phyloP scores from a whole-genome alignment of 192 early-diverging fungal genomes.

The Oehlia diaphana region DNA sequence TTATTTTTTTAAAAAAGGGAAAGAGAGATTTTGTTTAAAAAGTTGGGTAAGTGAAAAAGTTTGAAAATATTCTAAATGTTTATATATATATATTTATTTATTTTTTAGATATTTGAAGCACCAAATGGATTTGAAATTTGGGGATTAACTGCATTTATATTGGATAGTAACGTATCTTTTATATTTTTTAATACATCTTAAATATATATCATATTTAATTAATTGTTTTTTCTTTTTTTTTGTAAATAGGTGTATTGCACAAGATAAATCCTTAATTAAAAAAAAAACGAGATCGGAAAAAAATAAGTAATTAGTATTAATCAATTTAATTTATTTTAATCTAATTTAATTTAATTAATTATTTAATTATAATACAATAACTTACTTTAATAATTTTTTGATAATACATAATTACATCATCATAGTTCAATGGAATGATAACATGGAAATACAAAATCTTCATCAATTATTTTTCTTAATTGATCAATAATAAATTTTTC shows the following conservation, averaged over 20 bases:
- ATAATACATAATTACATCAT: neutral
- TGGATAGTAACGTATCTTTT: slow-evolving; percentile 49
- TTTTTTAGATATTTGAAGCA: slow-evolving; percentile 9
- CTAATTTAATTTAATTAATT: neutral
- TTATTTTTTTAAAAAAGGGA: neutral
- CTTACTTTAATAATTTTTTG: neutral
- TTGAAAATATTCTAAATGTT: neutral
- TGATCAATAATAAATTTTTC: slow-evolving; percentile 79
- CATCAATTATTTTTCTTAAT: slow-evolving; percentile 70
- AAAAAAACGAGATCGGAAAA: too few species aligned
- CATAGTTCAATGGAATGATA: slow-evolving; percentile 63
- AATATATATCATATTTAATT: neutral
- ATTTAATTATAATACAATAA: neutral
- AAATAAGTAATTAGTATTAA: too few species aligned
- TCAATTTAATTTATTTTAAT: too few species aligned
- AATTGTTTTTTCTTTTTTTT: neutral
- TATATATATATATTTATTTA: neutral
- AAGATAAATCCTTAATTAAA: neutral
- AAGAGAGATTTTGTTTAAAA: neutral
- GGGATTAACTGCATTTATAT: slow-evolving; percentile 82
- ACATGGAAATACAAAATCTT: slow-evolving; percentile 77
- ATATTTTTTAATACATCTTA: neutral
- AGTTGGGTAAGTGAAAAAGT: neutral
- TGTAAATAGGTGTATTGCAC: neutral
- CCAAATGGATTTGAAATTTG: slow-evolving; percentile 51